Percentiles rank a stretch among this genome's conserved stretches.
Evolutionary conservation across 352 stramenopile genomes (phyloP).

Genomic region (Aphanomyces euteiches): DNA sequence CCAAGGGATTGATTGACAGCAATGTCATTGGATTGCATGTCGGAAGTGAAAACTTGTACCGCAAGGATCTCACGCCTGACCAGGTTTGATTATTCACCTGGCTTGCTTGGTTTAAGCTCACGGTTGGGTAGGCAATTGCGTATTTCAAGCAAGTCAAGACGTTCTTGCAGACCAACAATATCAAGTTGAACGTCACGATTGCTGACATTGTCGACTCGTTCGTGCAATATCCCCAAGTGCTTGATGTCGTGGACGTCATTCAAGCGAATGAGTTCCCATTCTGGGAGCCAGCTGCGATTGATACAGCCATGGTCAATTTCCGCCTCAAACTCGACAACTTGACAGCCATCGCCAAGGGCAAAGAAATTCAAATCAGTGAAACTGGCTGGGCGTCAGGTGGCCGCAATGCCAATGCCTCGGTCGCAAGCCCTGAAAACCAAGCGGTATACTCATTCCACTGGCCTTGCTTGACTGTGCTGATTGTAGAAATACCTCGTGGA

Average conservation of each 20-base stretch:
- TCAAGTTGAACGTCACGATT: conserved; percentile 62
- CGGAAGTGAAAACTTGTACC: conserved; percentile 77
- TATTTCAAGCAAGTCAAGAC: conserved; percentile 76
- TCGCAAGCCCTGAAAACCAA: conserved; percentile 49
- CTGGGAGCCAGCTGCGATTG: conserved; percentile 65
- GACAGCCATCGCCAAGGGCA: conserved; percentile 53
- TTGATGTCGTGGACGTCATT: conserved; percentile 71
- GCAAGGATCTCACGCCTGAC: conserved; percentile 62
- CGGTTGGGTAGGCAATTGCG: conserved; percentile 45
- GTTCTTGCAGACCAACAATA: conserved; percentile 52
- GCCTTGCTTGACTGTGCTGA: conserved; percentile 7
- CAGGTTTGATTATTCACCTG: conserved; percentile 16
- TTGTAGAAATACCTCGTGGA: conserved; percentile 67
- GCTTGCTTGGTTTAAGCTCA: neutral
- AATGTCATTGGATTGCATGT: conserved; percentile 85
- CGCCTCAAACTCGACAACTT: conserved; percentile 67
- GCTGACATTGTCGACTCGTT: conserved; percentile 82
- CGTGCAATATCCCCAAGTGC: conserved; percentile 67
- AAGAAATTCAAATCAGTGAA: conserved; percentile 79
- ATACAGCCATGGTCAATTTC: conserved; percentile 63
- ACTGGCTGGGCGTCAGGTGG: conserved; percentile 74
- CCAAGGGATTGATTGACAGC: conserved; percentile 56
- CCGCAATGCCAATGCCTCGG: conserved; percentile 56
- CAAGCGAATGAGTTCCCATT: conserved; percentile 84
- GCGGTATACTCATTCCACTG: conserved; percentile 35